Percentiles rank a stretch among this genome's conserved stretches.
phyloP scores from a whole-genome alignment of 305 asterid genomes.

The Solanum aculeatissimum region DNA sequence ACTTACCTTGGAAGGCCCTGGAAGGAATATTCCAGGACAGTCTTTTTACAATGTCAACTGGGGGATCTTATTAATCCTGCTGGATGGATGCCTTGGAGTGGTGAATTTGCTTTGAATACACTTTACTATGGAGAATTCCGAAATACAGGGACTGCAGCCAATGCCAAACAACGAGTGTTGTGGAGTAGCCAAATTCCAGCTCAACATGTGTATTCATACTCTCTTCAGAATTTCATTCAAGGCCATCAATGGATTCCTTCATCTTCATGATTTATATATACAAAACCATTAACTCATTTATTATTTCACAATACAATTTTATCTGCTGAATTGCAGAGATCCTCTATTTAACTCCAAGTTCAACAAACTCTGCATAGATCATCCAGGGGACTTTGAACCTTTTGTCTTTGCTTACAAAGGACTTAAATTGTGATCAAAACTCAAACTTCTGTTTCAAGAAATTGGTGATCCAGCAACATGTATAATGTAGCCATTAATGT shows the following conservation, averaged over 20 bases:
- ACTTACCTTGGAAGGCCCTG: constrained; percentile 8
- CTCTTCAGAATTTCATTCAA: constrained; percentile 3
- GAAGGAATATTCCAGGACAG: constrained; percentile 4
- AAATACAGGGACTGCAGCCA: background rate
- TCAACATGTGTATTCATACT: background rate
- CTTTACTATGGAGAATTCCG: constrained; percentile 2
- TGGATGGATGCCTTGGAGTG: constrained; percentile 18
- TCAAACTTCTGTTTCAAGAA: background rate
- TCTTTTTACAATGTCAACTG: background rate
- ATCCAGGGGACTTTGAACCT: background rate
- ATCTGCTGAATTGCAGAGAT: background rate
- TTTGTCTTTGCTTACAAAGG: background rate
- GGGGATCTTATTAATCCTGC: background rate
- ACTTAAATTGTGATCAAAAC: background rate
- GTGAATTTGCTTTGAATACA: constrained; percentile 3
- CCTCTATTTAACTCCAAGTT: background rate
- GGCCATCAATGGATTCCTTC: background rate
- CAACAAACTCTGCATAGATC: background rate
- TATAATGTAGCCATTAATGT: background rate
- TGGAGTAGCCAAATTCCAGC: constrained; percentile 10
- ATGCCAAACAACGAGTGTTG: background rate
- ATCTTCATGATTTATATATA: background rate
- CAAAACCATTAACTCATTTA: background rate
- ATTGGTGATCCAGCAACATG: background rate
- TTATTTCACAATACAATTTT: background rate